Conservation (phyloP, 2,329 filamentous ascomycete genomes). For the Rhynchosporium graminicola region DNA sequence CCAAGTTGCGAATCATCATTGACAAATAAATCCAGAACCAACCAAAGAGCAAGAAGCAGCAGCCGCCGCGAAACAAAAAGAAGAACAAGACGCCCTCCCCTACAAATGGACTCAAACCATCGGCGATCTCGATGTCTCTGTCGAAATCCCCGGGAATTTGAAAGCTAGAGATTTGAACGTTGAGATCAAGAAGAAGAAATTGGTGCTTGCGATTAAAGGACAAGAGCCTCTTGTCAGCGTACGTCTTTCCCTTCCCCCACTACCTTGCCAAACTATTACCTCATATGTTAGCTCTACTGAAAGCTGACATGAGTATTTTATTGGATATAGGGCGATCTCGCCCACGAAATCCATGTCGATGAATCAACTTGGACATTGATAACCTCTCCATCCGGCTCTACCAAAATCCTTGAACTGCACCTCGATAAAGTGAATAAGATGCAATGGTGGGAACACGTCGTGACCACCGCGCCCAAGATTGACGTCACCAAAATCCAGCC, state of each 20-base stretch:
- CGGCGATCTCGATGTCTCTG: slow-evolving; percentile 77
- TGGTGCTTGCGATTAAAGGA: slow-evolving; percentile 84
- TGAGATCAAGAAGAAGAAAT: slow-evolving; percentile 74
- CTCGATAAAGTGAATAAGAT: slow-evolving; percentile 96
- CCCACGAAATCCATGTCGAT: slow-evolving; percentile 75
- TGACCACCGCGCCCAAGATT: slow-evolving; percentile 84
- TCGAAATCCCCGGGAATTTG: slow-evolving; percentile 77
- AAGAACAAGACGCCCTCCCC: slow-evolving; percentile 86
- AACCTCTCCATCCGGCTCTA: slow-evolving; percentile 53
- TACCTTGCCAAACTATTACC: neutral
- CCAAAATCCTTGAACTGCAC: slow-evolving; percentile 79
- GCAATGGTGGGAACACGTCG: slow-evolving; percentile 97
- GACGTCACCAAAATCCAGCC: slow-evolving; percentile 94
- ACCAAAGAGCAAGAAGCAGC: slow-evolving; percentile 56
- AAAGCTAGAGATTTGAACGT: slow-evolving; percentile 84
- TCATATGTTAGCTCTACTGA: no score
- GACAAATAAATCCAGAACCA: slow-evolving; percentile 30
- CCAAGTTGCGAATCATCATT: neutral
- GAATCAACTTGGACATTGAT: slow-evolving; percentile 95
- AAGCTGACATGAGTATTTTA: neutral
- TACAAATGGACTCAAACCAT: slow-evolving; percentile 99
- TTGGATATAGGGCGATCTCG: slow-evolving; percentile 71
- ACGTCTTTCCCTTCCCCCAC: slow-evolving; percentile 35
- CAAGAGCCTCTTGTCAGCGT: slow-evolving; percentile 83
- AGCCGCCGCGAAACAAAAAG: slow-evolving; percentile 69